Conservation (phyloP, 495 filamentous ascomycete genomes). For the Aspergillus avenaceus region DNA sequence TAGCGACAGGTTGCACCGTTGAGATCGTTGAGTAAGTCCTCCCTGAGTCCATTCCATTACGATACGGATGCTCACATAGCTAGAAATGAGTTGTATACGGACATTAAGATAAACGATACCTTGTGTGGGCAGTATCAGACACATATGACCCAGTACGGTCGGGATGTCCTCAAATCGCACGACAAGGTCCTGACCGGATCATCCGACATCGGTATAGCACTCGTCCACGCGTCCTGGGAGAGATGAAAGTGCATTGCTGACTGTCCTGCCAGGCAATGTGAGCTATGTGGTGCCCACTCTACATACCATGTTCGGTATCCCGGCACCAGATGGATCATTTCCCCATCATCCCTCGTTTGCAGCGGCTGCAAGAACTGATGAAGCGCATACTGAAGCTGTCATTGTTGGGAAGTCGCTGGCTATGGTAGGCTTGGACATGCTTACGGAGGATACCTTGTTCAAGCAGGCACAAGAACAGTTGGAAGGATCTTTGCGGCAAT, state of each 20-base stretch:
- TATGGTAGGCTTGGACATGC: constrained; percentile 29
- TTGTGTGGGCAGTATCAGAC: constrained; percentile 49
- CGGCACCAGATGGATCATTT: constrained; percentile 35
- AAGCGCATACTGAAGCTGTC: constrained; percentile 16
- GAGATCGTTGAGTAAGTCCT: constrained; percentile 37
- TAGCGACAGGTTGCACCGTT: constrained; percentile 55
- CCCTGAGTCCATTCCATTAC: neutral
- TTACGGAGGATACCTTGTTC: constrained; percentile 41
- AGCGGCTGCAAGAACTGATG: constrained; percentile 46
- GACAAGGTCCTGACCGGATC: constrained; percentile 47
- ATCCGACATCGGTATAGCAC: constrained; percentile 48
- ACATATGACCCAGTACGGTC: constrained; percentile 47
- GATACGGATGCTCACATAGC: neutral
- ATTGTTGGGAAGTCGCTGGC: constrained; percentile 21
- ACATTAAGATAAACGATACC: constrained; percentile 57
- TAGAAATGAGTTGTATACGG: constrained; percentile 47
- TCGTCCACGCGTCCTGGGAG: neutral
- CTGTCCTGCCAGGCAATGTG: constrained; percentile 46
- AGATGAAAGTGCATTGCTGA: neutral
- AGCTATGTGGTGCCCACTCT: constrained; percentile 62
- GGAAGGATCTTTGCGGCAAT: constrained; percentile 19
- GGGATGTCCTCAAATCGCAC: constrained; percentile 42
- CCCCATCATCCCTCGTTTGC: constrained; percentile 61
- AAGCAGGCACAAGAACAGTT: constrained; percentile 27
- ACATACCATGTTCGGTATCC: constrained; percentile 55